These are phyloP conservation scores for Paramecium sonneborni DNA, from an alignment of 73 alveolate genomes.

Conservation along the genomic window DNA sequence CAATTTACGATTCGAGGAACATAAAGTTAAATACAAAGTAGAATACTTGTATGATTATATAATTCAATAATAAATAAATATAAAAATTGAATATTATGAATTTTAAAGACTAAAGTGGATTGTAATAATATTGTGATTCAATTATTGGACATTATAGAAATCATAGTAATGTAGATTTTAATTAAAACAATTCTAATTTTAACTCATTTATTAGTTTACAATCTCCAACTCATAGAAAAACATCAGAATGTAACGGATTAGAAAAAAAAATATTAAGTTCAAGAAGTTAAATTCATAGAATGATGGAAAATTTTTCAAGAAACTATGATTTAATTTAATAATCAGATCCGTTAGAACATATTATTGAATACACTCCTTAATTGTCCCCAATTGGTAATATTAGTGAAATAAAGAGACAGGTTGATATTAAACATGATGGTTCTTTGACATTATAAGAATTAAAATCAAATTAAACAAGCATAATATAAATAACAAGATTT, in stretches of 20 bases:
- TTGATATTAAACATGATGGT: slow-evolving; percentile 5
- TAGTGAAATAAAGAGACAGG: not conserved
- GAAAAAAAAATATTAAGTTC: not conserved
- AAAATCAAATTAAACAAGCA: not conserved
- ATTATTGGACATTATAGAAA: not conserved
- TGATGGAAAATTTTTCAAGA: not conserved
- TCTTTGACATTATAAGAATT: not conserved
- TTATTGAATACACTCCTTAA: not conserved
- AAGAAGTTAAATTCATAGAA: slow-evolving; percentile 6
- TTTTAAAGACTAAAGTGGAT: not conserved
- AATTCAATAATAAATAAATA: not conserved
- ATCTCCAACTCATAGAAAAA: not conserved
- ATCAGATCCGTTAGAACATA: not conserved
- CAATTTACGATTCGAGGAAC: not conserved
- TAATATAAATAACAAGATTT: not conserved
- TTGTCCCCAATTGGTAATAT: not conserved
- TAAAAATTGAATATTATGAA: not conserved
- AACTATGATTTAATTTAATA: not conserved
- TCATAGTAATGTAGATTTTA: not conserved
- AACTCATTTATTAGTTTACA: not conserved
- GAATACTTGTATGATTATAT: not conserved
- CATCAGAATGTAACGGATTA: not conserved
- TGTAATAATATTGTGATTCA: not conserved
- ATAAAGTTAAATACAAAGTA: not conserved
- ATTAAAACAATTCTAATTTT: not conserved